Evolutionary conservation across 805 yeast species (phyloP).

Genomic region (Lipomyces kockii): DNA sequence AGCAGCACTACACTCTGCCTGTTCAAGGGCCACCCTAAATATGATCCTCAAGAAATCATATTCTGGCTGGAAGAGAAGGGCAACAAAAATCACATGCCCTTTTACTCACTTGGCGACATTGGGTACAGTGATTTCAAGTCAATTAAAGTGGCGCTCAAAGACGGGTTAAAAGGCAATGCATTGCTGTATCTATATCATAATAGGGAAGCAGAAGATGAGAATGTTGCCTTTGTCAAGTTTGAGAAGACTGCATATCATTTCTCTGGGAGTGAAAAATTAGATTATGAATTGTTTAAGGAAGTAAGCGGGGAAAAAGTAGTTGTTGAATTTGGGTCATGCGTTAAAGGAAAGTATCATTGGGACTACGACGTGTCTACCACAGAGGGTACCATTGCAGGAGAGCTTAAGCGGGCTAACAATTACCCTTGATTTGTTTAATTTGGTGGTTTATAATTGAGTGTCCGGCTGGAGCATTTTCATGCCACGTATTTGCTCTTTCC

Average conservation of each 20-base stretch:
- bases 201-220: not conserved
- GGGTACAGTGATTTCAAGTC: not conserved
- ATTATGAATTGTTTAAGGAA: no score
- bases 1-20: not conserved
- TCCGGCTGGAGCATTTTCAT: no score
- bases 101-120: not conserved
- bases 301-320: no score
- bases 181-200: not conserved
- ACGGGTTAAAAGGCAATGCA: not conserved
- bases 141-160: not conserved
- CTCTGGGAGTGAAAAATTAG: not conserved
- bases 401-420: no score
- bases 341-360: no score
- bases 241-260: not conserved
- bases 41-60: not conserved
- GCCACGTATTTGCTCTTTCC: no score
- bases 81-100: not conserved
- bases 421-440: no score
- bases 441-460: no score
- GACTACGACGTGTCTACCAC: no score
- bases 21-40: not conserved
- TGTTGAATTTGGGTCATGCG: no score
- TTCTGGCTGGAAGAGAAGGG: not conserved
- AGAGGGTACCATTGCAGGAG: no score
- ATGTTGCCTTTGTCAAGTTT: not conserved